Evolutionary conservation across 2,329 filamentous ascomycete genomes (phyloP).

Genomic region (Diplodia sapinea): DNA sequence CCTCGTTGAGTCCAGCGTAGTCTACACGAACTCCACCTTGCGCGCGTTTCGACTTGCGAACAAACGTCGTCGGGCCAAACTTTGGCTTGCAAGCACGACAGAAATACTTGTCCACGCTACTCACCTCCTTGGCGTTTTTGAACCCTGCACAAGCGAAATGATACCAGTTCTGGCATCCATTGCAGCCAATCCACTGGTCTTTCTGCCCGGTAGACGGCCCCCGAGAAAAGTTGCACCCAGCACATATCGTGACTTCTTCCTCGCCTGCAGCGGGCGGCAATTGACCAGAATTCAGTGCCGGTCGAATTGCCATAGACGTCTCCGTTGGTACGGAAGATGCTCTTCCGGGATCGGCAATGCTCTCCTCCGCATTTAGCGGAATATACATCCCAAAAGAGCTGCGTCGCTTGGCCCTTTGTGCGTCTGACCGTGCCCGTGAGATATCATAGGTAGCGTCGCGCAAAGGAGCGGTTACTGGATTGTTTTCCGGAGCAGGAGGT

Average conservation of each 20-base stretch:
- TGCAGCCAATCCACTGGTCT: conserved; percentile 71
- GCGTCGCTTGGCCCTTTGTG: conserved; percentile 10
- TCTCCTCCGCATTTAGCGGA: conserved; percentile 6
- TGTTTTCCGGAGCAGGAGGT: background rate
- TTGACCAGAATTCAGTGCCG: background rate
- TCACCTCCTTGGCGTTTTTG: conserved; percentile 67
- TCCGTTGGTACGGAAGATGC: conserved; percentile 40
- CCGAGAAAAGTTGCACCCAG: conserved; percentile 62
- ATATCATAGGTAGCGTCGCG: background rate
- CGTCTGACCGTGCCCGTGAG: conserved; percentile 9
- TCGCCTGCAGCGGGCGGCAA: conserved; percentile 10
- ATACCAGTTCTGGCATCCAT: conserved; percentile 72
- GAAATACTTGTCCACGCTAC: conserved; percentile 71
- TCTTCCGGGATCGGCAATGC: conserved; percentile 8
- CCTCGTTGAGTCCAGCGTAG: conserved; percentile 71
- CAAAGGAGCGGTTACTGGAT: background rate
- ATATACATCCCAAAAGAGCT: conserved; percentile 21
- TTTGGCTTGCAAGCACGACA: conserved; percentile 63
- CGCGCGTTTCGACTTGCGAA: conserved; percentile 69
- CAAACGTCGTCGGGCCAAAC: conserved; percentile 69
- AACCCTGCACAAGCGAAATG: conserved; percentile 72
- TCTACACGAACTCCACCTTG: conserved; percentile 66
- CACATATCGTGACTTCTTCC: conserved; percentile 58
- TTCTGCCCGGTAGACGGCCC: conserved; percentile 59
- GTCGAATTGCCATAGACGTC: conserved; percentile 23